Base-by-base conservation (phyloP, 306 rosid species). In the Citrullus mucosospermus region DNA sequence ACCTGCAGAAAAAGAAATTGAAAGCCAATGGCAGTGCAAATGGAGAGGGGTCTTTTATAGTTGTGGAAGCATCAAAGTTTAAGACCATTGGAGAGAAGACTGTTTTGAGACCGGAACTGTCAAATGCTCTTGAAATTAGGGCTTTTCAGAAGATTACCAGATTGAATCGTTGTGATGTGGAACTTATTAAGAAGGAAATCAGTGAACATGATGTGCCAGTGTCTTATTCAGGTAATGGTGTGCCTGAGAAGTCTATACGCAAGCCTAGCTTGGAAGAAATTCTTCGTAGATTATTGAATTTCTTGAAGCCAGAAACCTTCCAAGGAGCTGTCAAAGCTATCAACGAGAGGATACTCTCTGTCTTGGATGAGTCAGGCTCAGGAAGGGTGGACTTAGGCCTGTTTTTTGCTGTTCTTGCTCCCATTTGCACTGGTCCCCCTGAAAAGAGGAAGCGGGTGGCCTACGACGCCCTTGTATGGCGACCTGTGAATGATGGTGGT, bases 261-360 rank as follows among this genome's bases (percentile, higher is more conserved):
- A 96, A 96, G 85, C 96, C 99, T 18, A 92, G 79, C 58, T 85
- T 96, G 83, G 99, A 96, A 89, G 96, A 86, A 88, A 89, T 89
- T 80, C 96, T 96, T 60, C 97, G 87, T 55, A 91, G 91, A 70
- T 85, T 96, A 72, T 91, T 96, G 30, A 81, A 14, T 80, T 91
- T 92, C 84, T 84, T 96, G 18, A 96, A 92, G 89, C 98, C 99
- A 0, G 98, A 96, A 80, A 96, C 99, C 17, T 92, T 92, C 79
- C 98, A 96, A 86, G 99, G 98, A 67, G 96, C 99, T 5, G 93
- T 96, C 46, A 96, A 90, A 87, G 97, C 93, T 79, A 88, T 96
- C 46, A 96, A 96, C 48, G 98, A 92, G 90, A 91, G 98, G 87
- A 83, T 96, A 73, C 98, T 96, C 16, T 86, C 99, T 38, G 91